Base-by-base conservation (phyloP, 2,329 filamentous ascomycete genomes). In the Cladosporium sp. region DNA sequence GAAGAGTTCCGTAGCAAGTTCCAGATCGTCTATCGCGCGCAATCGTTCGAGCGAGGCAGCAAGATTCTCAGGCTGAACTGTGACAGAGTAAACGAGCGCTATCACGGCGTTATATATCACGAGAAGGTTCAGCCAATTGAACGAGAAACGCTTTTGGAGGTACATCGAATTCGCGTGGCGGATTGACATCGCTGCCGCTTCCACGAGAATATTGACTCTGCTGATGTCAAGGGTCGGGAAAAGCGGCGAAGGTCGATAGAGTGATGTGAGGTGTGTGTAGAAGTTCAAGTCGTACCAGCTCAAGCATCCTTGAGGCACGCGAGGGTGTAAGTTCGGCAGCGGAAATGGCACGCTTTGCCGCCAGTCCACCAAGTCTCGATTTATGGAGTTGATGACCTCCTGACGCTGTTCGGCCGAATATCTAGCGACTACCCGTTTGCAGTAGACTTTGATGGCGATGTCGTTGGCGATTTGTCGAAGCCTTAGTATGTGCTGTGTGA, bases 221-320 rank as follows among this genome's bases (percentile, higher is more conserved):
- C 69, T 59, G 10, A 72, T 61, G 65, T 79, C 76, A 26, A 80
- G 69, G 0, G 73, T 74, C 1, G 80, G 80, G 25, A 75, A 78
- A 0, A 82, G 66, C 0, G 81, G 79, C 0, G 80, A 81, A 0
- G 81, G 81, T 2, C 81, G 72, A 67, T 83, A 82, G 4, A 83
- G 70, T 71, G 81, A 78, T 14, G 77, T 77, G 1, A 82, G 69
- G 58, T 83, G 81, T 0, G 77, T 80, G 67, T 82, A 82, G 68
- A 80, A 83, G 69, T 83, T 83, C 53, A 82, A 77, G 62, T 83
- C 81, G 67, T 79, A 83, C 81, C 81, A 83, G 64, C 71, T 77
- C 8, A 75, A 80, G 48, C 71, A 78, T 3, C 82, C 71, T 64
- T 83, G 81, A 1, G 81, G 81, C 1, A 83, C 80, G 25, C 51